phyloP scores from a whole-genome alignment of 2,329 filamentous ascomycete species.

The Apiospora phragmitis region DNA sequence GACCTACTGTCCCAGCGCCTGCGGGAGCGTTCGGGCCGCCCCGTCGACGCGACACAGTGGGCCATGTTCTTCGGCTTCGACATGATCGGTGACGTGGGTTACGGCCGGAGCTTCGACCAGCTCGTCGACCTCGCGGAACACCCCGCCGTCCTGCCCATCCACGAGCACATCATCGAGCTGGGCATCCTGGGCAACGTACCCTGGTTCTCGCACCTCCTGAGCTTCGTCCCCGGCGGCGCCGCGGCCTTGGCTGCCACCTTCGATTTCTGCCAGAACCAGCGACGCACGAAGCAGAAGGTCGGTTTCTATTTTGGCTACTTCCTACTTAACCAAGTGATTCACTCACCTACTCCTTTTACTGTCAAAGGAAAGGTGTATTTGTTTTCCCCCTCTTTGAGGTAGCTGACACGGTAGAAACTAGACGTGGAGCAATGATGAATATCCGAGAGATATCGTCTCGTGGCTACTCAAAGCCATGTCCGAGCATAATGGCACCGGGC shows the following conservation, averaged over 20 bases:
- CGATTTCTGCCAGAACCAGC: not conserved
- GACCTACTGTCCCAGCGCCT: not conserved
- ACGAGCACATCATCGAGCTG: conserved; percentile 34
- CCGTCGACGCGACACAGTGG: conserved; percentile 23
- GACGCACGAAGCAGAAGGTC: conserved; percentile 28
- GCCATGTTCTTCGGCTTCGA: conserved; percentile 28
- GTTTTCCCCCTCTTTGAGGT: not conserved
- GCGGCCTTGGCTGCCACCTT: conserved; percentile 13
- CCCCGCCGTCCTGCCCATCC: conserved; percentile 35
- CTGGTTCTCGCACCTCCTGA: conserved; percentile 34
- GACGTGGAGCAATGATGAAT: conserved; percentile 20
- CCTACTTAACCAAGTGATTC: not conserved
- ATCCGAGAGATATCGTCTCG: conserved; percentile 37
- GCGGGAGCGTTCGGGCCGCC: conserved; percentile 16
- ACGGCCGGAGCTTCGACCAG: conserved; percentile 26
- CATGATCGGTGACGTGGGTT: conserved; percentile 26
- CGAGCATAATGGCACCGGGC: conserved; percentile 35
- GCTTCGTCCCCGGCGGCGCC: conserved; percentile 31
- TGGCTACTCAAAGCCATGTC: conserved; percentile 40
- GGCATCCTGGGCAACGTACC: conserved; percentile 34
- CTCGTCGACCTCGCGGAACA: conserved; percentile 25
- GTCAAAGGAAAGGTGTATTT: not conserved
- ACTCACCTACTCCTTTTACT: not conserved
- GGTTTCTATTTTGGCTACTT: not conserved
- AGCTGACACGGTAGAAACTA: not conserved